phyloP scores from a whole-genome alignment of 371 early-diverging fungal genomes.

The Chytridium lagenaria region DNA sequence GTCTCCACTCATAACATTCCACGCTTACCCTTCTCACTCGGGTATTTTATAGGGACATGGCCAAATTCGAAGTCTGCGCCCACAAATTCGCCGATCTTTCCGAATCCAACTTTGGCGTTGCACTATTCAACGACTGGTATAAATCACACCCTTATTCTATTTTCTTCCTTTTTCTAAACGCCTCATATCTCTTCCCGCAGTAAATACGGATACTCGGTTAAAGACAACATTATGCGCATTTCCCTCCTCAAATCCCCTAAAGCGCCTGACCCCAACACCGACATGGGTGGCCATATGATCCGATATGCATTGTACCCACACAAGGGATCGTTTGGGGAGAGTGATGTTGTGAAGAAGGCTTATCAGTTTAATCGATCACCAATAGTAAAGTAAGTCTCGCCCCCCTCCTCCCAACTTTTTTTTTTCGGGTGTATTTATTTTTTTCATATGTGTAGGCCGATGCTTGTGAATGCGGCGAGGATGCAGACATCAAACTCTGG shows the following conservation, averaged over 20 bases:
- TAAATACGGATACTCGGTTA: constrained; percentile 74
- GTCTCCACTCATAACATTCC: no score
- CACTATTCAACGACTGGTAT: constrained; percentile 93
- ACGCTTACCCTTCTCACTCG: no score
- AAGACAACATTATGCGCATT: constrained; percentile 81
- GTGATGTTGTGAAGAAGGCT: constrained; percentile 80
- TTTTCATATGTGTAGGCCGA: not conserved
- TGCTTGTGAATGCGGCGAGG: not conserved
- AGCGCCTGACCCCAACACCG: constrained; percentile 70
- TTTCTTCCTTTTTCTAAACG: constrained; percentile 6
- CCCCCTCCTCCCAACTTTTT: constrained; percentile 10
- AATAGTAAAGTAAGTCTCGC: constrained; percentile 39
- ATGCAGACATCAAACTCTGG: not conserved
- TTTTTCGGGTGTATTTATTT: no score
- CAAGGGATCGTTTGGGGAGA: constrained; percentile 73
- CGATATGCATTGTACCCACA: constrained; percentile 93
- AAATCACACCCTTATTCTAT: constrained; percentile 58
- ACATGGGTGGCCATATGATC: constrained; percentile 70
- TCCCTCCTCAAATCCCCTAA: constrained; percentile 86
- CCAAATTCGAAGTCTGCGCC: constrained; percentile 94
- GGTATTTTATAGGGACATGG: constrained; percentile 78
- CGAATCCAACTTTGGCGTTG: constrained; percentile 93
- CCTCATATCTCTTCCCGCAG: constrained; percentile 20
- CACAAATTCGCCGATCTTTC: constrained; percentile 96
- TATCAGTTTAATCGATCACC: constrained; percentile 89